Conservation (phyloP, 495 filamentous ascomycete species). For the Xylaria cubensis region DNA sequence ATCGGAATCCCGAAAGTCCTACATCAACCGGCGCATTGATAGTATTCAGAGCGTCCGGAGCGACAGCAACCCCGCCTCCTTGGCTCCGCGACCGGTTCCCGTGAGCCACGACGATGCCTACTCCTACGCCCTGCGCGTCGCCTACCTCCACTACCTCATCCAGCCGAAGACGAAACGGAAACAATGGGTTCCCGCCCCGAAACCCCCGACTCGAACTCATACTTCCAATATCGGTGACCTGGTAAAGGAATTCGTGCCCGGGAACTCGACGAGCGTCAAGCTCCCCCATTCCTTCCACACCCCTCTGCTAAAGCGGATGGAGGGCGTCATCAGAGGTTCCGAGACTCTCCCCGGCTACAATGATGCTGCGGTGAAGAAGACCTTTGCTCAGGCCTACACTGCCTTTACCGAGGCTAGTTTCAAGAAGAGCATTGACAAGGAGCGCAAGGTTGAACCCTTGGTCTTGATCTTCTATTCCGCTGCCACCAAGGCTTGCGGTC, state of each 20-base stretch:
- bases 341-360: constrained; percentile 77
- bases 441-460: constrained; percentile 91
- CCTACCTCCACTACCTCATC: constrained; percentile 91
- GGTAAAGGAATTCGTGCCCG: constrained; percentile 59
- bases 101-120: constrained; percentile 78
- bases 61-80: constrained; percentile 45
- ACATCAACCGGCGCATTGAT: constrained; percentile 50
- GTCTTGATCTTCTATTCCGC: constrained; percentile 81
- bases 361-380: constrained; percentile 85
- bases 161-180: constrained; percentile 86
- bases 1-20: constrained; percentile 45
- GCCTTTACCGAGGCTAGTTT: constrained; percentile 77
- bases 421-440: constrained; percentile 90
- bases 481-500: constrained; percentile 81
- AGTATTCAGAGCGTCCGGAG: constrained; percentile 49
- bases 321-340: constrained; percentile 77
- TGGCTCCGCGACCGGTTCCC: constrained; percentile 41
- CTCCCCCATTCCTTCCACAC: constrained; percentile 63
- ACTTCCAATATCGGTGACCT: constrained; percentile 74
- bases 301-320: constrained; percentile 78
- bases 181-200: constrained; percentile 76
- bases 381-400: constrained; percentile 82
- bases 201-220: constrained; percentile 65
- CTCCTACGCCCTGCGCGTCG: constrained; percentile 85
- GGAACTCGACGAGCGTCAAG: constrained; percentile 50